Percentiles rank a stretch among this genome's conserved stretches.
phyloP scores from a whole-genome alignment of 129 eudicot genomes.

The Rutidosis leptorrhynchoides region DNA sequence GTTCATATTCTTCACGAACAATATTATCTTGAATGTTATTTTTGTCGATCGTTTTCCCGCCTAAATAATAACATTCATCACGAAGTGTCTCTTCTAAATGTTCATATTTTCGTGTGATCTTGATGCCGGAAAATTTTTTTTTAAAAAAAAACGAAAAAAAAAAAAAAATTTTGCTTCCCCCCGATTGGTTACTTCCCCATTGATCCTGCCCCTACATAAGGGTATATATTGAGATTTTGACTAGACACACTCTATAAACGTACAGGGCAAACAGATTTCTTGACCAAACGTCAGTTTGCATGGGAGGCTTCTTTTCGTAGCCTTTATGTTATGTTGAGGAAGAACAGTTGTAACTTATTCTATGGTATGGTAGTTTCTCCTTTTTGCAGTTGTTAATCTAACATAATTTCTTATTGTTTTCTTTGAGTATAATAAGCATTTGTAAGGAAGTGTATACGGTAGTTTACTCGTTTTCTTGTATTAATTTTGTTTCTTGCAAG shows the following conservation, averaged over 20 bases:
- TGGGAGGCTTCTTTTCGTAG: constrained; percentile 96
- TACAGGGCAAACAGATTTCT: constrained; percentile 62
- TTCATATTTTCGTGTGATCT: too few relatives aligned
- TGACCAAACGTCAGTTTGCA: constrained; percentile 70
- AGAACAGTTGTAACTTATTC: constrained; percentile 64
- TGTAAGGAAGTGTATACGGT: neutral
- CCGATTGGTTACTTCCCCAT: too few relatives aligned
- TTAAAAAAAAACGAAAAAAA: too few relatives aligned
- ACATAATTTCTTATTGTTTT: too few relatives aligned
- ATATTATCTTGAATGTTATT: too few relatives aligned
- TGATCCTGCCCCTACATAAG: too few relatives aligned
- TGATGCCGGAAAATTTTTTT: too few relatives aligned
- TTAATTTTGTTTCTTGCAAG: constrained; percentile 2
- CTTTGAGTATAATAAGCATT: too few relatives aligned
- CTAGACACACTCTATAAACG: neutral
- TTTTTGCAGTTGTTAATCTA: neutral
- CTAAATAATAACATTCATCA: too few relatives aligned
- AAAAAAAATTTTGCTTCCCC: neutral
- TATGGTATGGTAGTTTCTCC: constrained; percentile 80
- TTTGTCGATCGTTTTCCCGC: too few relatives aligned
- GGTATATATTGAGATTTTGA: neutral
- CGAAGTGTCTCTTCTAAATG: too few relatives aligned
- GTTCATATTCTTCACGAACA: too few relatives aligned
- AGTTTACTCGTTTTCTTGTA: neutral
- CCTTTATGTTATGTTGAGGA: constrained; percentile 78